Evolutionary conservation across 2,329 filamentous ascomycete genomes (phyloP).

Genomic region (Penicillium corylophilum): DNA sequence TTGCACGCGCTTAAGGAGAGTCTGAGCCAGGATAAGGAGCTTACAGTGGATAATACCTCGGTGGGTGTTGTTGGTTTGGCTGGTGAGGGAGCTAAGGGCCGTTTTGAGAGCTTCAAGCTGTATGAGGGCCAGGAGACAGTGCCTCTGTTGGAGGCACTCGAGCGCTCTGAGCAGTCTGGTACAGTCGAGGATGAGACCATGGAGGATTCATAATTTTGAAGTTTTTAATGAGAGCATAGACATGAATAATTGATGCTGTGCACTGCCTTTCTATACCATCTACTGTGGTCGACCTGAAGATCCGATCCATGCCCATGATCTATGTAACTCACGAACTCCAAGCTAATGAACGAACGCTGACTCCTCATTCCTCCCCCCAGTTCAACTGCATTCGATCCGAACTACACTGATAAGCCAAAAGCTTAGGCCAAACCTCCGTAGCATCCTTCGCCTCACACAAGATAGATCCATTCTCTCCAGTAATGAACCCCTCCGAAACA

Average conservation of each 20-base stretch:
- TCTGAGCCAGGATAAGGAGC: constrained; percentile 92
- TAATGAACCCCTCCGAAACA: constrained; percentile 75
- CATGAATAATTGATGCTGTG: constrained; percentile 27
- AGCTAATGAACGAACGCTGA: not conserved
- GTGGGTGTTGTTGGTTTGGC: constrained; percentile 76
- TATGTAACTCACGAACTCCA: no score
- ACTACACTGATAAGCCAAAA: constrained; percentile 74
- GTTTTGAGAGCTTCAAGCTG: constrained; percentile 78
- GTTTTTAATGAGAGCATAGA: constrained; percentile 34
- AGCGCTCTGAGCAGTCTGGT: constrained; percentile 45
- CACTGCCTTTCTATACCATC: constrained; percentile 7
- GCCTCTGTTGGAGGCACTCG: constrained; percentile 75
- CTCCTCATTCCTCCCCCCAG: constrained; percentile 68
- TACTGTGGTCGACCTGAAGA: not conserved
- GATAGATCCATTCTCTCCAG: constrained; percentile 68
- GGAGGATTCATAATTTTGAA: constrained; percentile 52
- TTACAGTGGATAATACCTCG: constrained; percentile 95
- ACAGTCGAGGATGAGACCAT: constrained; percentile 49
- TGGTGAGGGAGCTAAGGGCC: constrained; percentile 52
- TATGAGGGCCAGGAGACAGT: constrained; percentile 86
- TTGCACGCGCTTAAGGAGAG: constrained; percentile 91
- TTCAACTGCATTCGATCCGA: constrained; percentile 74
- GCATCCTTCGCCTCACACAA: constrained; percentile 72
- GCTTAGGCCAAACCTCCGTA: constrained; percentile 67
- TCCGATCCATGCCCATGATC: no score